Percentiles rank a stretch among this genome's conserved stretches.
phyloP scores from a whole-genome alignment of 2,329 filamentous ascomycete genomes.

The Aspergillus fructus region DNA sequence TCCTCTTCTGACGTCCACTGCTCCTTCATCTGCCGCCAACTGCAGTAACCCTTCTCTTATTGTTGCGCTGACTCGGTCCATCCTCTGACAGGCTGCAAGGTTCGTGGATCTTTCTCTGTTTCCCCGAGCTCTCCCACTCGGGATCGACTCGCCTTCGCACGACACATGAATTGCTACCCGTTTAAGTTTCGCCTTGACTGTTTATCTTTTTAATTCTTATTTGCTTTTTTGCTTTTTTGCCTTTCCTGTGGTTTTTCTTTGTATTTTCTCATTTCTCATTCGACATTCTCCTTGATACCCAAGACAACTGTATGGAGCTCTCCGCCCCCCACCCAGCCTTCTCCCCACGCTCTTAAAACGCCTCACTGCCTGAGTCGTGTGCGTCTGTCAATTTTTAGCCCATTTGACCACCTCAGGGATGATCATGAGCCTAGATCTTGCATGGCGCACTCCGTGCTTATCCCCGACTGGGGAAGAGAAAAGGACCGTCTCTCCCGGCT shows the following conservation, averaged over 20 bases:
- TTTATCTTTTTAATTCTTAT: background rate
- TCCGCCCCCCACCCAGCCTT: conserved; percentile 12
- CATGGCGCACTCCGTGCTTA: conserved; percentile 5
- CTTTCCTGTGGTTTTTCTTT: background rate
- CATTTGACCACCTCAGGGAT: conserved; percentile 5
- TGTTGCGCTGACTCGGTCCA: background rate
- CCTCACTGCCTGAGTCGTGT: conserved; percentile 1
- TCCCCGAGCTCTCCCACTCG: background rate
- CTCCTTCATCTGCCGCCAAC: background rate
- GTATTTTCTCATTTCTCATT: background rate
- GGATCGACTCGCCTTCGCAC: conserved; percentile 10
- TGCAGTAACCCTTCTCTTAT: conserved; percentile 1
- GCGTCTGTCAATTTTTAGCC: conserved; percentile 7
- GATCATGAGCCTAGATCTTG: conserved; percentile 7
- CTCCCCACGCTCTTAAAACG: conserved; percentile 16
- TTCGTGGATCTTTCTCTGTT: conserved; percentile 10
- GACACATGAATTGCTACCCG: conserved; percentile 6
- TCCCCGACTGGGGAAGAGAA: conserved; percentile 2
- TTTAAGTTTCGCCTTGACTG: conserved; percentile 12
- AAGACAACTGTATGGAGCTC: conserved; percentile 8
- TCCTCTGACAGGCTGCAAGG: conserved; percentile 5
- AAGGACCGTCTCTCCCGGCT: conserved; percentile 3
- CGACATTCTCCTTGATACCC: background rate
- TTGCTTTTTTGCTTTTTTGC: conserved; percentile 1
- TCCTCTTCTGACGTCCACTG: background rate